Percentiles rank a stretch among this genome's conserved stretches.
These are phyloP conservation scores for Cephalotrichum gorgonifer DNA, from an alignment of 2,329 filamentous ascomycete genomes.

Conservation along the genomic window DNA sequence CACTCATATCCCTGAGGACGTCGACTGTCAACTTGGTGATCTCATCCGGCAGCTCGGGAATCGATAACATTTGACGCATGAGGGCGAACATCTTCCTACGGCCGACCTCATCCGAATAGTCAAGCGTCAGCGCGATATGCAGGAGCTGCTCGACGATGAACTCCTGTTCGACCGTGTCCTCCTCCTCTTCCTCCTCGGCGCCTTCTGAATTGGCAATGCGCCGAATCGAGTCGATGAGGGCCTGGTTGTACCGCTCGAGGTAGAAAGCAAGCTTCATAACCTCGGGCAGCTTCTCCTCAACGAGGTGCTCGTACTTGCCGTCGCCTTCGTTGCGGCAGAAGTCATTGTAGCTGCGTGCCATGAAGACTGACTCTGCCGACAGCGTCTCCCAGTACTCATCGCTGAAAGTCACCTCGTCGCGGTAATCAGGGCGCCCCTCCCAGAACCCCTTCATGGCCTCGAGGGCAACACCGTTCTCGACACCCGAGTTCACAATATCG, in stretches of 20 bases:
- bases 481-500: constrained; percentile 81
- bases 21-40: constrained; percentile 82
- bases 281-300: constrained; percentile 92
- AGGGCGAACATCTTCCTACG: constrained; percentile 92
- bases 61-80: constrained; percentile 73
- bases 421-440: constrained; percentile 79
- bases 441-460: constrained; percentile 96
- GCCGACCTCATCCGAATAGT: constrained; percentile 96
- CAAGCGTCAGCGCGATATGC: constrained; percentile 81
- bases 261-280: constrained; percentile 85
- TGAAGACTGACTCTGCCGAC: constrained; percentile 77
- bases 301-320: constrained; percentile 59
- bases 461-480: constrained; percentile 80
- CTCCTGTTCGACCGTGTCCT: constrained; percentile 81
- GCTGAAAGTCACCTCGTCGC: constrained; percentile 60
- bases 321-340: constrained; percentile 71
- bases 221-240: constrained; percentile 53
- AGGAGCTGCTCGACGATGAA: constrained; percentile 94
- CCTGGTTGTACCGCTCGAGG: constrained; percentile 68
- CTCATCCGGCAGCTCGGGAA: constrained; percentile 82
- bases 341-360: constrained; percentile 87
- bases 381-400: constrained; percentile 73
- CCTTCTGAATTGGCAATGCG: constrained; percentile 43
- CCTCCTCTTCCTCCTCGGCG: constrained; percentile 58
- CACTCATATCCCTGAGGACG: constrained; percentile 73